Evolutionary conservation across 805 yeast species (phyloP), one percentile per base, ranked within the genome.

Genomic region (Yarrowia sp.): DNA sequence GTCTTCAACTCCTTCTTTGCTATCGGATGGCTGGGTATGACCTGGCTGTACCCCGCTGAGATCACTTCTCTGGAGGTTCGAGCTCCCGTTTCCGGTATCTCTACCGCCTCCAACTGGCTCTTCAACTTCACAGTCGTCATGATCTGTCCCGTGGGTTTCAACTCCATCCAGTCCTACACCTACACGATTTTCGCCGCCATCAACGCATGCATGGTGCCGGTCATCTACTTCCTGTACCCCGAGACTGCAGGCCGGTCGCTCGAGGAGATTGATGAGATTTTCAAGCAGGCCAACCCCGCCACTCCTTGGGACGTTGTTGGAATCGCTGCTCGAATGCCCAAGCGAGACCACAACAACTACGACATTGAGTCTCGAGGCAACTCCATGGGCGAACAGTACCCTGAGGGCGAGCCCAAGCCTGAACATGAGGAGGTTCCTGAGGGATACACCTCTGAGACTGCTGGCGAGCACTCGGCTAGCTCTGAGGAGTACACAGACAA

Each of bases 271-370:
- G 64, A 58, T 31, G 51, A 58, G 64, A 58, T 58, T n/a, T 58
- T 58, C 43, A 44, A 62, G 17, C 35, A 61, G 38, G 71, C 70
- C 60, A 73, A 78, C 64, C 75, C 77, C 1, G 66, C 70, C 72
- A 76, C 74, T 51, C 82, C 82, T 3, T 79, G 81, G 81, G 74
- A 76, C 36, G 80, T 79, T 35, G 81, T 79, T 7, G 64, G 66
- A 3, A 76, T 78, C 66, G 79, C 78, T 18, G 67, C 67, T n/a
- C 68, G 67, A 33, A 67, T 74, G 66, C 78, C 78, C 70, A 28
- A 32, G 36, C 38, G 47, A 31, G 61, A 55, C 47, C 61, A n/a
- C 14, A 15, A 55, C 38, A 41, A 55, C 38, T 55, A 39, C 38
- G 61, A 55, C 42, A 55, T 55, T 15, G 61, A 55, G 47, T 55